Percentiles rank a stretch among this genome's conserved stretches.
Conservation (phyloP, 768 basidiomycete species). For the Pleurotus eryngii region DNA sequence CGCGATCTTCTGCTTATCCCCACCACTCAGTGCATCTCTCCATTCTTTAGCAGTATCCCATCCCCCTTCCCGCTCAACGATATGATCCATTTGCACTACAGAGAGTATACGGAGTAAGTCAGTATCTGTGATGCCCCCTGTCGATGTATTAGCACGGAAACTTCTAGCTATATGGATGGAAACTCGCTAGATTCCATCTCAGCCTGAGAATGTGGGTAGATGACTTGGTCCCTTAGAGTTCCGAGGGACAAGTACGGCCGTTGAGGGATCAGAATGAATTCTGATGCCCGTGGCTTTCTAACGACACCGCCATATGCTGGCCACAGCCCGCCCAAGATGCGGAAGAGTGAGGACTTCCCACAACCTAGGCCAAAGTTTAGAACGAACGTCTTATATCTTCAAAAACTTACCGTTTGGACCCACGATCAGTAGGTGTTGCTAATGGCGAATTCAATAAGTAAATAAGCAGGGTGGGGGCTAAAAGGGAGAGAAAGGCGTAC, state of each 20-base stretch:
- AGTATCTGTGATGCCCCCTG: constrained; percentile 70
- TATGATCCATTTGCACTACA: constrained; percentile 77
- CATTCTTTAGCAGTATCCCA: constrained; percentile 91
- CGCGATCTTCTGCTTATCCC: constrained; percentile 95
- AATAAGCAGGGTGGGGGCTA: constrained; percentile 9
- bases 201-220: constrained; percentile 83
- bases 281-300: constrained; percentile 80
- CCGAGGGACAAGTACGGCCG: constrained; percentile 93
- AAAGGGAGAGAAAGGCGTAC: constrained; percentile 36
- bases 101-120: constrained; percentile 71
- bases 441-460: constrained; percentile 8
- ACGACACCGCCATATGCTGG: constrained; percentile 81
- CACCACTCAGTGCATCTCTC: constrained; percentile 90
- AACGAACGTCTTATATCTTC: background rate
- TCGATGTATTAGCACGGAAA: background rate
- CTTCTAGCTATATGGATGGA: constrained; percentile 6
- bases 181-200: constrained; percentile 71
- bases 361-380: constrained; percentile 46
- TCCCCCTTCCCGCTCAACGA: constrained; percentile 95
- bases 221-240: constrained; percentile 93
- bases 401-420: constrained; percentile 77
- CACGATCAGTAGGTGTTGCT: constrained; percentile 91
- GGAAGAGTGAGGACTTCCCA: constrained; percentile 89
- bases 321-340: constrained; percentile 97
- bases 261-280: constrained; percentile 95